Percentiles rank a stretch among this genome's conserved stretches.
These are phyloP conservation scores for Gorgonomyces haynaldii DNA, from an alignment of 192 early-diverging fungal genomes.

Conservation along the genomic window DNA sequence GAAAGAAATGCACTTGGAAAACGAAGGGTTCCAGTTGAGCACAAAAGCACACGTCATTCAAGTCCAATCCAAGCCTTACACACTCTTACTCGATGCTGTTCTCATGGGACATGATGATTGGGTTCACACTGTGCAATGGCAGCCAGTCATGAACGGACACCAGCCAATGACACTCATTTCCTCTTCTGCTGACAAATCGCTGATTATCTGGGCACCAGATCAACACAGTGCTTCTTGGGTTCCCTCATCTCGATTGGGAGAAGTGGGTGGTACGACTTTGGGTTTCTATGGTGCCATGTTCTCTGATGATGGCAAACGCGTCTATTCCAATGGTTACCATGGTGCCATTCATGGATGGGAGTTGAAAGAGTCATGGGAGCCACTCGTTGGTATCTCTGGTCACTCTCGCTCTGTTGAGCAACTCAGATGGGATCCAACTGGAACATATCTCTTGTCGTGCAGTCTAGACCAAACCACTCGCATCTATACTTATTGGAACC, in stretches of 20 bases:
- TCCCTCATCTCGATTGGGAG: constrained; percentile 71
- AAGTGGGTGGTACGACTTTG: constrained; percentile 67
- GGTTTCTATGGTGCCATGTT: constrained; percentile 75
- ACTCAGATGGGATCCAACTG: constrained; percentile 71
- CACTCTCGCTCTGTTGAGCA: constrained; percentile 71
- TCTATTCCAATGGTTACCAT: constrained; percentile 68
- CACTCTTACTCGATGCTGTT: constrained; percentile 76
- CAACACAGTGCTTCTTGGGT: constrained; percentile 70
- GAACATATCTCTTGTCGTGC: constrained; percentile 58
- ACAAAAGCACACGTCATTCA: constrained; percentile 75
- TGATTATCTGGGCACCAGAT: constrained; percentile 85
- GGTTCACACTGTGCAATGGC: constrained; percentile 80
- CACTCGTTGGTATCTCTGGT: constrained; percentile 61
- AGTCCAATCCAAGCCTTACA: constrained; percentile 24
- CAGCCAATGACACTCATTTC: constrained; percentile 67
- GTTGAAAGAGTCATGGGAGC: constrained; percentile 48
- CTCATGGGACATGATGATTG: constrained; percentile 95
- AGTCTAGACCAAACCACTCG: constrained; percentile 83
- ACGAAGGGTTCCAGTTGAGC: constrained; percentile 51
- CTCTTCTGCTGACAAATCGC: constrained; percentile 82
- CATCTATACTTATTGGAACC: constrained; percentile 65
- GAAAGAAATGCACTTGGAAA: constrained; percentile 19
- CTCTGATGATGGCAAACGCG: constrained; percentile 44
- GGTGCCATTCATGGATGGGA: constrained; percentile 83
- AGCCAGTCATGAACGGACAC: constrained; percentile 32